A percentile compares a stretch with the other conserved stretches of the same genome.
Evolutionary conservation across 1,284 basidiomycete genomes (phyloP).

Genomic region (Nidula niveotomentosa): DNA sequence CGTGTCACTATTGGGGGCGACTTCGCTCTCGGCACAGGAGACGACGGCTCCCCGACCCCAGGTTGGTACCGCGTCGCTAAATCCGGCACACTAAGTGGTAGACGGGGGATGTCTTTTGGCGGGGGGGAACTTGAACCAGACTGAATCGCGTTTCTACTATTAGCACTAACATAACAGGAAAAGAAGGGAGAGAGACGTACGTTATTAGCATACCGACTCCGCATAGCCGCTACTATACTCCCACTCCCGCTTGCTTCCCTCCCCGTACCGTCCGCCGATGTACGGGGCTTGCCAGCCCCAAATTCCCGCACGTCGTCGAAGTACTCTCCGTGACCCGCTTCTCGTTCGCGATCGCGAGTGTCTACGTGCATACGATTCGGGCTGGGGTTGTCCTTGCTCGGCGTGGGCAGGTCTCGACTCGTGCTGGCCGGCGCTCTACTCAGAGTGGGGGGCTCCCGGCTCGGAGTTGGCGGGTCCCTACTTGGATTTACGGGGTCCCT

Average conservation of each 20-base stretch:
- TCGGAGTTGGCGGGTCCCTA: no score
- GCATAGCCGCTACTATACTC: constrained; percentile 68
- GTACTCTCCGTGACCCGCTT: constrained; percentile 14
- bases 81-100: constrained; percentile 63
- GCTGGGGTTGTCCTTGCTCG: no score
- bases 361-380: no score
- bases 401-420: no score
- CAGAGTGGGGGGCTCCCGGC: no score
- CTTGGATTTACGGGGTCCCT: no score
- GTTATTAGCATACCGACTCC: constrained; percentile 55
- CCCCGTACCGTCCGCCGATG: no score
- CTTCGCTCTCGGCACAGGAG: constrained; percentile 14
- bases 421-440: no score
- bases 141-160: constrained; percentile 26
- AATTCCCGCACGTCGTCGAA: constrained; percentile 39
- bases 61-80: constrained; percentile 65
- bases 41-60: constrained; percentile 31
- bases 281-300: constrained; percentile 5
- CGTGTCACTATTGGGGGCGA: constrained; percentile 25
- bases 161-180: neutral
- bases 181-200: constrained; percentile 35
- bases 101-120: constrained; percentile 57
- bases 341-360: no score
- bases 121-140: constrained; percentile 51
- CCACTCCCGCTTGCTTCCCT: constrained; percentile 36